These are phyloP conservation scores for Penicillium frequentans DNA, from an alignment of 2,329 filamentous ascomycete genomes.

Conservation along the genomic window DNA sequence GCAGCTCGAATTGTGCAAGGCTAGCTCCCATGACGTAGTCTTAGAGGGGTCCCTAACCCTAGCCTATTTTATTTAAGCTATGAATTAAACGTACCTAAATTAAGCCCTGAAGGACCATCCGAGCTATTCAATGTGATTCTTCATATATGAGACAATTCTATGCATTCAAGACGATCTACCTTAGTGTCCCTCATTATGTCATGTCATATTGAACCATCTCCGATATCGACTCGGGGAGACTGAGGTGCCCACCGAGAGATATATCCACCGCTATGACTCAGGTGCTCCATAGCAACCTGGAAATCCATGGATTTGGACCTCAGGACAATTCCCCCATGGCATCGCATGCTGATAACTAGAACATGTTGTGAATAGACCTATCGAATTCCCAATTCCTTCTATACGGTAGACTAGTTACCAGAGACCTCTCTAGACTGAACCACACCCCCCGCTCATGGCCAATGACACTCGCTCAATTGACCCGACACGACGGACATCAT, in stretches of 20 bases:
- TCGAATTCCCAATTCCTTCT: neutral
- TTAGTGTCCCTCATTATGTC: neutral
- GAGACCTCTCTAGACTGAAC: neutral
- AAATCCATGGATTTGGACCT: too few species aligned
- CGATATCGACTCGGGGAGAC: too few species aligned
- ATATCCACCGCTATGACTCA: too few species aligned
- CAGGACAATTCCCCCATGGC: too few species aligned
- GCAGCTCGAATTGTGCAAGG: neutral
- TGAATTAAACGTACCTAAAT: neutral
- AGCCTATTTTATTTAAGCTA: neutral
- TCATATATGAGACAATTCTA: neutral
- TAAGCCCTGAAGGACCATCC: neutral
- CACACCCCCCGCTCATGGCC: neutral
- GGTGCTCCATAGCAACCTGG: too few species aligned
- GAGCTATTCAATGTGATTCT: neutral
- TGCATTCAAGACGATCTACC: neutral
- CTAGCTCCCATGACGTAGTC: neutral
- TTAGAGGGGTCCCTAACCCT: neutral
- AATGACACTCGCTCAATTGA: conserved; percentile 1
- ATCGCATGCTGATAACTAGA: neutral
- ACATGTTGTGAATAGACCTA: neutral
- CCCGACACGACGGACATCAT: conserved; percentile 4
- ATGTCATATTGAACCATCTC: neutral
- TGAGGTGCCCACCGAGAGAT: too few species aligned
- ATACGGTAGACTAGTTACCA: neutral